Evolutionary conservation across 352 stramenopile genomes (phyloP).

Genomic region (Aphanomyces stellatus): DNA sequence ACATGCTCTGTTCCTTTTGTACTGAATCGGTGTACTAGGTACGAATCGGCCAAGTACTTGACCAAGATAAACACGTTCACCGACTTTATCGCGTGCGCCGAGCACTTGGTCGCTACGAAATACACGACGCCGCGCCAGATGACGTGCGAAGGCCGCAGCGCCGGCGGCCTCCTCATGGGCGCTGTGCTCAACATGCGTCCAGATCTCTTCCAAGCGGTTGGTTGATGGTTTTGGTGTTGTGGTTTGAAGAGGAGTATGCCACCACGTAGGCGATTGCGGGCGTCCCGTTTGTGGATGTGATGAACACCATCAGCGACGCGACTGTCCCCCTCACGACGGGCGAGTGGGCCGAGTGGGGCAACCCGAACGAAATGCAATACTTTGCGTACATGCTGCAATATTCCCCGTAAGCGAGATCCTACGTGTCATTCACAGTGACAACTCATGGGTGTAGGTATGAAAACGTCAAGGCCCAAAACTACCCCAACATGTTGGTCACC

Average conservation of each 20-base stretch:
- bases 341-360: conserved; percentile 97
- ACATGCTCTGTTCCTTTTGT: neutral
- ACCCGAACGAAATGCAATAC: conserved; percentile 92
- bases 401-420: conserved; percentile 40
- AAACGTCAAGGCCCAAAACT: conserved; percentile 83
- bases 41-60: conserved; percentile 93
- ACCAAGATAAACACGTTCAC: conserved; percentile 98
- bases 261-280: conserved; percentile 72
- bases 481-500: conserved; percentile 88
- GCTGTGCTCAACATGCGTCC: conserved; percentile 94
- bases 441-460: conserved; percentile 34
- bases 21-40: conserved; percentile 1
- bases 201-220: conserved; percentile 89
- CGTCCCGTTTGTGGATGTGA: conserved; percentile 97
- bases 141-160: conserved; percentile 91
- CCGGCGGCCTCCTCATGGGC: conserved; percentile 95
- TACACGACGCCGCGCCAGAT: conserved; percentile 78
- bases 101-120: conserved; percentile 78
- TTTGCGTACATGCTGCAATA: conserved; percentile 97
- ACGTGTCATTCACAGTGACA: too few relatives aligned
- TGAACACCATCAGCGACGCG: conserved; percentile 95
- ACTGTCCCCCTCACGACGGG: conserved; percentile 92
- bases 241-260: neutral
- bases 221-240: neutral
- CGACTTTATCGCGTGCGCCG: conserved; percentile 89